Conservation (phyloP, 1,284 basidiomycete species). For the Cutaneotrichosporon cavernicola region DNA sequence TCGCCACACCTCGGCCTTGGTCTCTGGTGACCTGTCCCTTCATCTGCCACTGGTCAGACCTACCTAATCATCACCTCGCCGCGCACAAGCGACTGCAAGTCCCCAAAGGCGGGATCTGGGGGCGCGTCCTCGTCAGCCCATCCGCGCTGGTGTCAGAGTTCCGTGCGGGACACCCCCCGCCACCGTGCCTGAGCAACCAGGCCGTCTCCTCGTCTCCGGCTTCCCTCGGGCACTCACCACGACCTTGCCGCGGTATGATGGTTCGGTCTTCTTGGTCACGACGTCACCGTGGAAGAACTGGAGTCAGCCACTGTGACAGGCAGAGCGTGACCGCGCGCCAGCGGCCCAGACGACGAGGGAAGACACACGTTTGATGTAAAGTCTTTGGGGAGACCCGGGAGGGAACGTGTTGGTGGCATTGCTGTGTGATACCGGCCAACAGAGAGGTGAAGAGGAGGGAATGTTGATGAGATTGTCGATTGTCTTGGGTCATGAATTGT, state of each 20-base stretch:
- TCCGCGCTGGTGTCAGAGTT: slow-evolving; percentile 33
- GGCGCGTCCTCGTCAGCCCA: slow-evolving; percentile 47
- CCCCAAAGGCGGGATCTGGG: slow-evolving; percentile 56
- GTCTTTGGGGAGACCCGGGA: slow-evolving; percentile 44
- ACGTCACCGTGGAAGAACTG: slow-evolving; percentile 42
- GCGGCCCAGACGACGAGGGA: background rate
- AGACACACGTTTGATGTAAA: slow-evolving; percentile 39
- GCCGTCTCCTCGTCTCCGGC: no score
- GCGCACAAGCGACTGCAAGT: slow-evolving; percentile 69
- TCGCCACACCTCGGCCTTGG: no score
- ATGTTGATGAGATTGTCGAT: background rate
- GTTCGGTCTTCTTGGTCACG: slow-evolving; percentile 31
- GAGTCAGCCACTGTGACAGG: background rate
- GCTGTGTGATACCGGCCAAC: background rate
- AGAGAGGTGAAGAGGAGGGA: background rate
- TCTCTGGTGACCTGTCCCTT: background rate
- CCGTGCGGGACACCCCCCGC: background rate
- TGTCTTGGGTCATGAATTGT: no score
- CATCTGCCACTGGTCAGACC: background rate
- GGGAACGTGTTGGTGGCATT: slow-evolving; percentile 31
- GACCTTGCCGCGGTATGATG: slow-evolving; percentile 35
- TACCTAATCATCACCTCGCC: slow-evolving; percentile 63
- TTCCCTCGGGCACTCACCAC: slow-evolving; percentile 29
- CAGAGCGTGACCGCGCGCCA: background rate
- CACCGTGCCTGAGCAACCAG: background rate